phyloP scores from a whole-genome alignment of 257 asterid species.

The Primulina eburnea region DNA sequence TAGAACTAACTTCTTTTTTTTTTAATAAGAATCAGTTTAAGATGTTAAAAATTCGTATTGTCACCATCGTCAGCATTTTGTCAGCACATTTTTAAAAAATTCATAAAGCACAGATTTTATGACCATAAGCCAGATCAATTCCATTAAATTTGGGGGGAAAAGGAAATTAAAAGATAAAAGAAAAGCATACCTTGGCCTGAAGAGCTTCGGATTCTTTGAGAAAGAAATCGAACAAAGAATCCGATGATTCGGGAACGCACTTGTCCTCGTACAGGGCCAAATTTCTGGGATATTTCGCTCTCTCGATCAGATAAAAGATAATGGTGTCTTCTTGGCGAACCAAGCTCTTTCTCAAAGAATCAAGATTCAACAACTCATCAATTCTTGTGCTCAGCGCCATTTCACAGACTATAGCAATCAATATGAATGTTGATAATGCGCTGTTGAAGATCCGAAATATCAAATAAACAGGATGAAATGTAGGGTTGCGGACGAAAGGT shows the following conservation, averaged over 20 bases:
- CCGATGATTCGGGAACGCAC: constrained; percentile 20
- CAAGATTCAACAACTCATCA: constrained; percentile 47
- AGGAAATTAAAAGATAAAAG: not conserved
- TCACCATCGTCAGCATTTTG: not conserved
- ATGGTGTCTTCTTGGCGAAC: constrained; percentile 79
- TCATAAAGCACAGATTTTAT: not conserved
- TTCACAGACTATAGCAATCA: constrained; percentile 11
- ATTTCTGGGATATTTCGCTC: constrained; percentile 55
- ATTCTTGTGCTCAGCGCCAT: constrained; percentile 15
- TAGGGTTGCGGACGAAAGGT: too few relatives aligned
- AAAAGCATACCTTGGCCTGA: constrained; percentile 64
- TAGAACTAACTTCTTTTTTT: not conserved
- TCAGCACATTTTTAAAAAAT: not conserved
- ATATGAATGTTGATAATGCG: not conserved
- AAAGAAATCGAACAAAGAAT: constrained; percentile 48
- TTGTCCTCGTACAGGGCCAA: constrained; percentile 40
- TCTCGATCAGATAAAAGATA: constrained; percentile 66
- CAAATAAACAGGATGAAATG: too few relatives aligned
- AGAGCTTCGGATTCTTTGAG: constrained; percentile 68
- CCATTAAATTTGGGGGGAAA: not conserved
- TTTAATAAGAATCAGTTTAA: too few relatives aligned
- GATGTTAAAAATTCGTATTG: not conserved
- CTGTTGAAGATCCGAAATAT: not conserved
- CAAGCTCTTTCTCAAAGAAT: constrained; percentile 61
- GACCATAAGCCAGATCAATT: not conserved